Evolutionary conservation across 345 rosid species (phyloP), one percentile per base, ranked within the genome.

Genomic region (Rhizophora mangle): DNA sequence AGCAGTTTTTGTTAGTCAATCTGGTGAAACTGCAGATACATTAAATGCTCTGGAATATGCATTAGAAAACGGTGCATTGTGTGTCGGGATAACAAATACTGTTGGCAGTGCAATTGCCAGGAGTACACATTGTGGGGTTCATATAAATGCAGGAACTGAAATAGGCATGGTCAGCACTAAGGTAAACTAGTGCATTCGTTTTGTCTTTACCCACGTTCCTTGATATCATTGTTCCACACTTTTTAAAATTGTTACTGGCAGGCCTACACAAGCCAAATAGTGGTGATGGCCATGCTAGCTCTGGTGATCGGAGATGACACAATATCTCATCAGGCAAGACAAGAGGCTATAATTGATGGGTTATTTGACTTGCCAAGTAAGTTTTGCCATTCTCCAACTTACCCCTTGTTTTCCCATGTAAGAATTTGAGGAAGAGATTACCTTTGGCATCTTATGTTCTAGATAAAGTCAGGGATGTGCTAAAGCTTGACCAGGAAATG

Each of bases 1-100:
- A 7, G 98, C 95, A 15, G 95, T 82, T 64, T 94, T 91, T 85
- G 97, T 94, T 64, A 89, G 98, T 82, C 97, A 94, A 77, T 94
- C 98, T 53, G 98, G 98, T 78, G 98, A 94, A 94, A 94, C 98
- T 27, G 97, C 98, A 55, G 97, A 94, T 84, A 86, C 98, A 21
- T 73, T 94, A 72, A 82, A 76, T 68, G 98, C 98, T 15, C 63
- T 94, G 62, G 93, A 88, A 58, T 89, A 94, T 76, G 96, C 97
- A 66, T 76, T 74, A 1, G 93, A 87, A 72, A 91, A 91, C 69
- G 97, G 97, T 46, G 97, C 96, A 27, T 80, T 94, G 65, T 94
- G 97, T 83, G 95, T 94, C 19, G 96, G 98, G 64, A 91, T 94
- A 72, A 94, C 93, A 27, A 87, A 94, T 78, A 88, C 97, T 5